Evolutionary conservation across 768 basidiomycete species (phyloP), one percentile per base, ranked within the genome.

Genomic region (Dioszegia crocea): DNA sequence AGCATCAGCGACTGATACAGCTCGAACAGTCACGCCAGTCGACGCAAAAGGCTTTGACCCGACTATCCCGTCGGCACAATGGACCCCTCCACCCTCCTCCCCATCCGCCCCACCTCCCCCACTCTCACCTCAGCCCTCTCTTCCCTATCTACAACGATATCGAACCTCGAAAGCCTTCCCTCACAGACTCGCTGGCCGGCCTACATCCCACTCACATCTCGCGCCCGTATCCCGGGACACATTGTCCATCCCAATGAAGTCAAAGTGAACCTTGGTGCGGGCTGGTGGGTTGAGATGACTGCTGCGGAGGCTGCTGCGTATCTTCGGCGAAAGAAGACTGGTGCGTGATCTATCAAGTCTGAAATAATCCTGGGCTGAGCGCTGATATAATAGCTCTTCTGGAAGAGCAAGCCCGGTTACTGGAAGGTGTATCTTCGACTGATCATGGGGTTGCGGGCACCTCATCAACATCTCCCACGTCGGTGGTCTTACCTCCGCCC

Each of bases 281-380:
- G 56, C 53, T 68, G 61, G 60, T 73, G 60, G 60, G 56, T 68
- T 9, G 68, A 68, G 19, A 73, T 73, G 71, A 73, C 64, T 11
- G 60, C 62, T 21, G 19, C 33, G 16, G 71, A 73, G 48, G 68
- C 68, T 26, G 53, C 29, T 1, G 59, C 45, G 11, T 73, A 66
- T 43, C 36, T 73, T 3, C 24, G 50, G 21, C 36, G 71, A 41
- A 57, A 64, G 56, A 70, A 63, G 53, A 38, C 21, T 11, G 47
- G 64, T 67, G 46, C 50, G 63, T 62, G 4, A 1, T 6, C 1
- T 0, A 27, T 31, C 6, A 24, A 31, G 23, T 29, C 5, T 23
- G 21, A 31, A 16, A 30, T n/a, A n/a, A n/a, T n/a, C n/a, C n/a
- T n/a, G 29, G 51, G 51, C 3, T 4, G 38, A 21, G 26, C 3